Percentiles rank a stretch among this genome's conserved stretches.
Conservation (phyloP, 2,329 filamentous ascomycete species). For the Aphanoascus verrucosus region DNA sequence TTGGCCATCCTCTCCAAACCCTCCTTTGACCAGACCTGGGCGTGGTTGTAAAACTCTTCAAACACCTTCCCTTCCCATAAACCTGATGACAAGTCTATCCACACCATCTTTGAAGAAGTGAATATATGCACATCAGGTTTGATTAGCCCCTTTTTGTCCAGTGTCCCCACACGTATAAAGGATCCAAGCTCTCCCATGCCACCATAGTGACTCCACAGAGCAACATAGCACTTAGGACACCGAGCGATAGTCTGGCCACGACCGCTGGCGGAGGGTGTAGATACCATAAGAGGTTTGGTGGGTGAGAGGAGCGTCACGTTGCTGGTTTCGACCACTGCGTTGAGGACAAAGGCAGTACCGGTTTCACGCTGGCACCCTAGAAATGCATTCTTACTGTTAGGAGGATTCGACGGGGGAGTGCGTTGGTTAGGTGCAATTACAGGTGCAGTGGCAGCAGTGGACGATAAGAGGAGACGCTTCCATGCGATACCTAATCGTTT, state of each 20-base stretch:
- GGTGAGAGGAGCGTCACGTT: slow-evolving; percentile 25
- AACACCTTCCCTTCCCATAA: slow-evolving; percentile 26
- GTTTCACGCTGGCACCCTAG: slow-evolving; percentile 37
- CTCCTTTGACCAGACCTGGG: slow-evolving; percentile 27
- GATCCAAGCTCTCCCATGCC: slow-evolving; percentile 24
- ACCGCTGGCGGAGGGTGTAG: slow-evolving; percentile 34
- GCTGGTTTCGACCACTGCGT: slow-evolving; percentile 35
- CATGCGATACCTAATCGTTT: slow-evolving; percentile 22
- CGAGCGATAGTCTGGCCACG: slow-evolving; percentile 33
- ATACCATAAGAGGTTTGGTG: slow-evolving; percentile 19
- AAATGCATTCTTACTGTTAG: slow-evolving; percentile 8
- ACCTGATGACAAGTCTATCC: slow-evolving; percentile 29
- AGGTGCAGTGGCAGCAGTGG: slow-evolving; percentile 41
- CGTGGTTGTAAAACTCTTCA: slow-evolving; percentile 29
- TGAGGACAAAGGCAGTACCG: slow-evolving; percentile 32
- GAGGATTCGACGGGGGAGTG: neutral
- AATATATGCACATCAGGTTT: slow-evolving; percentile 41
- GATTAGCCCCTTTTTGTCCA: slow-evolving; percentile 32
- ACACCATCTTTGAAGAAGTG: slow-evolving; percentile 31
- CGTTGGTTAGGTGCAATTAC: slow-evolving; percentile 6
- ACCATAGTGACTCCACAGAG: slow-evolving; percentile 37
- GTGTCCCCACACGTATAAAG: slow-evolving; percentile 38
- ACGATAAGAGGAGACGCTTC: slow-evolving; percentile 27
- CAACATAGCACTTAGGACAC: slow-evolving; percentile 36
- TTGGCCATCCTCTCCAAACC: slow-evolving; percentile 22